phyloP scores from a whole-genome alignment of 306 rosid species.

The Cicer chorassanicum region DNA sequence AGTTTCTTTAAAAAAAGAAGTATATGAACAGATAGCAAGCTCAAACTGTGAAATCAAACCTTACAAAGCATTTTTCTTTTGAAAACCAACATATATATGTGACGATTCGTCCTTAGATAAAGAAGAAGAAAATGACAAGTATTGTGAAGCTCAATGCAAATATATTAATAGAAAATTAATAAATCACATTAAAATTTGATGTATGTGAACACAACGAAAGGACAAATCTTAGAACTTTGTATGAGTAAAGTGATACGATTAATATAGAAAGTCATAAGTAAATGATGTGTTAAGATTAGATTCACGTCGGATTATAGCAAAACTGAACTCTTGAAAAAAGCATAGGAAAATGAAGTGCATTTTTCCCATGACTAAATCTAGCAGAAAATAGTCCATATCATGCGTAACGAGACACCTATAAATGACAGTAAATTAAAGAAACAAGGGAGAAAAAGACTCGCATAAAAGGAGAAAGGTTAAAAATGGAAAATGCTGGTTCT shows the following conservation, averaged over 20 bases:
- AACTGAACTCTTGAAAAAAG: too few relatives aligned
- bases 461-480: not conserved
- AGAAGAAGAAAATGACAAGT: not conserved
- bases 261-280: constrained; percentile 1
- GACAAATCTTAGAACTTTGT: constrained; percentile 11
- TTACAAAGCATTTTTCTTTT: too few relatives aligned
- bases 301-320: too few relatives aligned
- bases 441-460: not conserved
- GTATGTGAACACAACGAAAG: not conserved
- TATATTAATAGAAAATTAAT: constrained; percentile 5
- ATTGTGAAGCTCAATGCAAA: not conserved
- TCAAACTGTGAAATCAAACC: constrained; percentile 10
- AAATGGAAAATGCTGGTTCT: not conserved
- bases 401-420: not conserved
- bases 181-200: constrained; percentile 5
- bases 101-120: not conserved
- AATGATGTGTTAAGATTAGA: too few relatives aligned
- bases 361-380: not conserved
- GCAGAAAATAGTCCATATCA: constrained; percentile 2
- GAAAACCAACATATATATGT: too few relatives aligned
- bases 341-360: too few relatives aligned
- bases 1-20: not conserved
- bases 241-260: not conserved
- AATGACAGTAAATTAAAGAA: not conserved
- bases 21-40: constrained; percentile 13